phyloP scores from a whole-genome alignment of 2,329 filamentous ascomycete genomes.

The Talaromyces sp. region DNA sequence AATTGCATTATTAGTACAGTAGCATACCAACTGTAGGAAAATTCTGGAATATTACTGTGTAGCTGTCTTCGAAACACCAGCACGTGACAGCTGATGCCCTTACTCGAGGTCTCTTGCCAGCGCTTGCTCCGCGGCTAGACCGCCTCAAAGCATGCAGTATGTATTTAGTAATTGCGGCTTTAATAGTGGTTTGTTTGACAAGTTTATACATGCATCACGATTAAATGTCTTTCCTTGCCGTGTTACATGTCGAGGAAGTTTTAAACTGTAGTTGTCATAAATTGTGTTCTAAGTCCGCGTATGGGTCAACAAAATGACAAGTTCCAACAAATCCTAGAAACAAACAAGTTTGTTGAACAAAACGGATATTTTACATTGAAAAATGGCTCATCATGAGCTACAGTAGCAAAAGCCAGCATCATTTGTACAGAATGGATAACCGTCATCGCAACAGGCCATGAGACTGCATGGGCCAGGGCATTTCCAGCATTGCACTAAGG shows the following conservation, averaged over 20 bases:
- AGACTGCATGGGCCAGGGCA: slow-evolving; percentile 8
- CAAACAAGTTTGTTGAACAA: neutral
- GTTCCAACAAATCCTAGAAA: neutral
- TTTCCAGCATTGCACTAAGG: slow-evolving; percentile 8
- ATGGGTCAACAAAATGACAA: neutral
- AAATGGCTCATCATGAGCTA: slow-evolving; percentile 1
- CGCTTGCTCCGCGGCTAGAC: neutral
- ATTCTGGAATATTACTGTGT: neutral
- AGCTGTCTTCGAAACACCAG: neutral
- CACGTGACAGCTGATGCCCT: neutral
- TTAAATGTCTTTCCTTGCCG: neutral
- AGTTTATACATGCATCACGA: neutral
- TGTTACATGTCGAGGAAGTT: neutral
- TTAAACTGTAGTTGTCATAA: neutral
- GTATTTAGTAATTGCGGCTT: neutral
- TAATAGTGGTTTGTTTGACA: neutral
- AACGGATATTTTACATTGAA: neutral
- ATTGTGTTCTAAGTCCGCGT: neutral
- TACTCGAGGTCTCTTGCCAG: neutral
- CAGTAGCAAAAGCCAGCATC: slow-evolving; percentile 6
- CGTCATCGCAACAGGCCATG: slow-evolving; percentile 9
- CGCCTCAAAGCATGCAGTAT: neutral
- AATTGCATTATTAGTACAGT: neutral
- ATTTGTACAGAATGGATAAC: slow-evolving; percentile 7
- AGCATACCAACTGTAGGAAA: neutral